Evolutionary conservation across 805 yeast genomes (phyloP).

Genomic region (Ogataea naganishii): DNA sequence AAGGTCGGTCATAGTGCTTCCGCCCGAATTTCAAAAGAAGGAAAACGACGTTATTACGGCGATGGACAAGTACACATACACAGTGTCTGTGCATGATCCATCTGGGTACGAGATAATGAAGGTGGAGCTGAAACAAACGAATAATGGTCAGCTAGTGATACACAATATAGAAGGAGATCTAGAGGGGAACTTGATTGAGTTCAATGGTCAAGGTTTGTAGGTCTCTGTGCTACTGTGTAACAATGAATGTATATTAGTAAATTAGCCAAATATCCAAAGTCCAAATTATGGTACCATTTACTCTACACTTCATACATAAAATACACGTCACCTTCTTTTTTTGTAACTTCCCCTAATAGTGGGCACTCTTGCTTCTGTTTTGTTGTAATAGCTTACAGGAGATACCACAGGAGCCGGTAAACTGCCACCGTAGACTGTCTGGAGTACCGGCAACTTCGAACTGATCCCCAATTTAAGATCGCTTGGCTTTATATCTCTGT

Average conservation of each 20-base stretch:
- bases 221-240: not conserved
- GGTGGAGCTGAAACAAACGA: constrained; percentile 7
- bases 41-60: constrained; percentile 1
- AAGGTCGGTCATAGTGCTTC: not conserved
- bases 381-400: constrained; percentile 8
- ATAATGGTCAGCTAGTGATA: constrained; percentile 1
- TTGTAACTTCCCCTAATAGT: constrained; percentile 11
- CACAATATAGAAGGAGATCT: constrained; percentile 3
- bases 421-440: constrained; percentile 67
- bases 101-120: constrained; percentile 7
- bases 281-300: constrained; percentile 1
- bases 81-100: constrained; percentile 8
- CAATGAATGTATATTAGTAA: constrained; percentile 1
- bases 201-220: constrained; percentile 4
- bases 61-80: constrained; percentile 6
- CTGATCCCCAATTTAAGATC: constrained; percentile 27
- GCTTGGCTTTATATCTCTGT: constrained; percentile 20
- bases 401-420: constrained; percentile 49
- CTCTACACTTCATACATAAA: constrained; percentile 1
- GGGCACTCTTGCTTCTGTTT: constrained; percentile 8
- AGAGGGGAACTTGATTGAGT: constrained; percentile 4
- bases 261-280: not conserved
- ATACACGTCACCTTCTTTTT: not conserved
- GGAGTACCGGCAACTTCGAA: constrained; percentile 53
- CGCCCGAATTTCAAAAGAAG: not conserved